Evolutionary conservation across 768 basidiomycete genomes (phyloP).

Genomic region (Mycena leptocephala): DNA sequence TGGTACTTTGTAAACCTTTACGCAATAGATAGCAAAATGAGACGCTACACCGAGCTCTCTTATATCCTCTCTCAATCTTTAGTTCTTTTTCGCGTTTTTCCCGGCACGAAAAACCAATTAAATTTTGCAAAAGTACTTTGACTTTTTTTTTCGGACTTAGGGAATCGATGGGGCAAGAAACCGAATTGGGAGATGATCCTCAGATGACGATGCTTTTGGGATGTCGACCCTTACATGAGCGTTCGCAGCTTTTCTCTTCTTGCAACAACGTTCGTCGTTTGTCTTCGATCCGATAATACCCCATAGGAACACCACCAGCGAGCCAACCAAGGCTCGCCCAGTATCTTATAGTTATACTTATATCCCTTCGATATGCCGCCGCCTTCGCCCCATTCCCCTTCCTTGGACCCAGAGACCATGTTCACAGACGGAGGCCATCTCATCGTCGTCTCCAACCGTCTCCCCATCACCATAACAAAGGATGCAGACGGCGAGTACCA

Average conservation of each 20-base stretch:
- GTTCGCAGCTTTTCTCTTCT: neutral
- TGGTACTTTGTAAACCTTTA: no score
- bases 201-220: neutral
- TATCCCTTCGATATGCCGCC: slow-evolving; percentile 44
- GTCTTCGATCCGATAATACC: slow-evolving; percentile 45
- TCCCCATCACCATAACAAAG: slow-evolving; percentile 96
- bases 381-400: slow-evolving; percentile 44
- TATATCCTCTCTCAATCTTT: no score
- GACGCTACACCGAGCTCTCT: no score
- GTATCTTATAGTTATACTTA: slow-evolving; percentile 42
- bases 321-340: no score
- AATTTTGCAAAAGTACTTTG: no score
- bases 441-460: slow-evolving; percentile 96
- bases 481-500: slow-evolving; percentile 95
- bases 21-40: no score
- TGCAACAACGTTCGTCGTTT: slow-evolving; percentile 35
- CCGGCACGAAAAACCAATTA: no score
- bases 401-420: slow-evolving; percentile 58
- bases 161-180: no score
- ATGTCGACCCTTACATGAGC: neutral
- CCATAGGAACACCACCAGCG: neutral
- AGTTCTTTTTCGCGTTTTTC: no score
- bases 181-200: neutral
- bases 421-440: slow-evolving; percentile 75
- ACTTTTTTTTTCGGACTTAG: no score